These are phyloP conservation scores for Schwanniomyces yamadae DNA, from an alignment of 805 yeast species.

Conservation along the genomic window DNA sequence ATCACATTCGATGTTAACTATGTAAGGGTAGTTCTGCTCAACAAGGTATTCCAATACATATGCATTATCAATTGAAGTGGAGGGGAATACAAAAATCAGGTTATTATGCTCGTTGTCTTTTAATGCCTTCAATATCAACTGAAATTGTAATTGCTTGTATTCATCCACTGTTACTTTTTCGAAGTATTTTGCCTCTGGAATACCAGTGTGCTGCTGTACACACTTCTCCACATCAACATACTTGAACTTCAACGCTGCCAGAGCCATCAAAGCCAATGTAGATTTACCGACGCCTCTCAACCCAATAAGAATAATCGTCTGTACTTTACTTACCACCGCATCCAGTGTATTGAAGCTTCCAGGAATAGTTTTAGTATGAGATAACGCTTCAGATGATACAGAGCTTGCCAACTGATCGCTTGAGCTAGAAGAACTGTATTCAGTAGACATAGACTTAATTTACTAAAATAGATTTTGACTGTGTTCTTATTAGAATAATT, in stretches of 20 bases:
- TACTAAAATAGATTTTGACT: too few species aligned
- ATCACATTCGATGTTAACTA: conserved; percentile 16
- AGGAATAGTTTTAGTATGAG: too few species aligned
- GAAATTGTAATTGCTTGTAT: conserved; percentile 10
- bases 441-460: too few species aligned
- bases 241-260: conserved; percentile 13
- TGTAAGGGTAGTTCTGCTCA: conserved; percentile 5
- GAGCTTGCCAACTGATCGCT: too few species aligned
- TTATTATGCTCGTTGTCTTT: conserved; percentile 5
- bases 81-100: conserved; percentile 11
- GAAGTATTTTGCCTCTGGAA: conserved; percentile 11
- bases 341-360: too few species aligned
- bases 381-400: too few species aligned
- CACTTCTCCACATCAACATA: conserved; percentile 15
- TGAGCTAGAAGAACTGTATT: too few species aligned
- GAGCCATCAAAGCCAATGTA: conserved; percentile 17
- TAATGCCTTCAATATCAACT: conserved; percentile 6
- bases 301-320: conserved; percentile 12
- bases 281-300: conserved; percentile 19
- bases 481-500: too few species aligned
- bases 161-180: conserved; percentile 10
- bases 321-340: too few species aligned
- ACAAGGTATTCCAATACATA: conserved; percentile 8
- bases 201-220: conserved; percentile 11
- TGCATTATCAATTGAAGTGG: conserved; percentile 10